Percentiles rank a stretch among this genome's conserved stretches.
Evolutionary conservation across 176 grass and related monocot species (phyloP).

Genomic region (Lolium perenne): DNA sequence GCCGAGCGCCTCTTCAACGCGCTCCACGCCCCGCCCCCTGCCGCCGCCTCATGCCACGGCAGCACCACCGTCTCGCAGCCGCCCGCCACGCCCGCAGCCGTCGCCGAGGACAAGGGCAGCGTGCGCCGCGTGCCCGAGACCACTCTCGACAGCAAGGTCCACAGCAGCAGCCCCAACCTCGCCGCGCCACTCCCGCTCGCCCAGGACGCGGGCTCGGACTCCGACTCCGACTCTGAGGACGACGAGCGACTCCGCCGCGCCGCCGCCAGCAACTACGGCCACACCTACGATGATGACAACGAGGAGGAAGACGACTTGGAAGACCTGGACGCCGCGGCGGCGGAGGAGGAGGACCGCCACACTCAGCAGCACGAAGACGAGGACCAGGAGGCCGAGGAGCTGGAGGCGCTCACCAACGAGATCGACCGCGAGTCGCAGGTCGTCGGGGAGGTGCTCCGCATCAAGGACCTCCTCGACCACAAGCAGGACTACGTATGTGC

Average conservation of each 20-base stretch:
- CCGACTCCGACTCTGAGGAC: conserved; percentile 59
- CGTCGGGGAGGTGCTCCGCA: conserved; percentile 70
- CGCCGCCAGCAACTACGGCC: conserved; percentile 66
- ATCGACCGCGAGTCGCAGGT: conserved; percentile 71
- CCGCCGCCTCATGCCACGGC: not conserved
- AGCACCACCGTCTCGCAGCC: conserved; percentile 45
- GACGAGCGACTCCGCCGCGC: conserved; percentile 65
- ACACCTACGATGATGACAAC: conserved; percentile 68
- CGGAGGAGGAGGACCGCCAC: conserved; percentile 44
- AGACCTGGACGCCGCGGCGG: not conserved
- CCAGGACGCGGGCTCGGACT: conserved; percentile 18
- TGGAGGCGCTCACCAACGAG: conserved; percentile 67
- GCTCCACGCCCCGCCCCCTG: not conserved
- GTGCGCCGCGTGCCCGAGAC: conserved; percentile 57
- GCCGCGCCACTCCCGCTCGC: not conserved
- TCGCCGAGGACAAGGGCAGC: conserved; percentile 75
- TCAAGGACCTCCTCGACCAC: conserved; percentile 61
- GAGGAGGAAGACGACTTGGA: conserved; percentile 35
- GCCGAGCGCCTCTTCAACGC: conserved; percentile 71
- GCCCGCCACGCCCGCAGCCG: conserved; percentile 41
- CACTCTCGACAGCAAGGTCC: conserved; percentile 79
- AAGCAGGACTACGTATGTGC: conserved; percentile 60
- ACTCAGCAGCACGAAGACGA: conserved; percentile 20
- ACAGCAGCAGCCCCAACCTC: conserved; percentile 55
- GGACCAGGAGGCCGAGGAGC: conserved; percentile 56